A percentile compares a stretch with the other conserved stretches of the same genome.
Evolutionary conservation across 768 basidiomycete genomes (phyloP).

Genomic region (Hygrophoropsis aurantiaca): DNA sequence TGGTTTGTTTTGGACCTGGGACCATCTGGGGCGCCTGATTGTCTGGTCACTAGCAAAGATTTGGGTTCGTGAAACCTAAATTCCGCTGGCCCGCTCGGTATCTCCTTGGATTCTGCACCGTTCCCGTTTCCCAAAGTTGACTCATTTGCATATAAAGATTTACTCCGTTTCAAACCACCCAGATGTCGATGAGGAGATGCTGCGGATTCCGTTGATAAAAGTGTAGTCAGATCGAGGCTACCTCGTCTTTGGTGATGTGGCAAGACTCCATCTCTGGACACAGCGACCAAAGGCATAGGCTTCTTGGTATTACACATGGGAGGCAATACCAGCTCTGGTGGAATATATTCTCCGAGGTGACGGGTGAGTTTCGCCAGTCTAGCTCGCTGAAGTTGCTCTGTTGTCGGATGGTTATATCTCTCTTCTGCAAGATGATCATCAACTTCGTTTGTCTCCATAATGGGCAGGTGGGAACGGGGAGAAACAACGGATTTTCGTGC

Average conservation of each 20-base stretch:
- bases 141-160: conserved; percentile 25
- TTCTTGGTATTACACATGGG: not conserved
- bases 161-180: conserved; percentile 24
- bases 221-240: conserved; percentile 15
- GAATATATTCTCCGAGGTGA: conserved; percentile 38
- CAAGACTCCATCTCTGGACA: not conserved
- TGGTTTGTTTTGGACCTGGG: too few relatives aligned
- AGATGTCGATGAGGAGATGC: not conserved
- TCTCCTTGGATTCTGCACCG: too few relatives aligned
- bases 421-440: not conserved
- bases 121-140: too few relatives aligned
- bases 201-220: conserved; percentile 1
- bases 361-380: conserved; percentile 37
- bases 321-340: conserved; percentile 31
- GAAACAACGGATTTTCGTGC: conserved; percentile 10
- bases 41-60: too few relatives aligned
- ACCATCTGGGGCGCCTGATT: too few relatives aligned
- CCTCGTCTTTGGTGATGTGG: conserved; percentile 9
- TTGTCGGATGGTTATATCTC: not conserved
- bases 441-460: not conserved
- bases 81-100: too few relatives aligned
- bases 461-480: not conserved
- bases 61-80: too few relatives aligned
- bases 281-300: not conserved
- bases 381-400: conserved; percentile 27